Evolutionary conservation across 2,329 filamentous ascomycete genomes (phyloP).

Genomic region (Gaeumannomyces sp.): DNA sequence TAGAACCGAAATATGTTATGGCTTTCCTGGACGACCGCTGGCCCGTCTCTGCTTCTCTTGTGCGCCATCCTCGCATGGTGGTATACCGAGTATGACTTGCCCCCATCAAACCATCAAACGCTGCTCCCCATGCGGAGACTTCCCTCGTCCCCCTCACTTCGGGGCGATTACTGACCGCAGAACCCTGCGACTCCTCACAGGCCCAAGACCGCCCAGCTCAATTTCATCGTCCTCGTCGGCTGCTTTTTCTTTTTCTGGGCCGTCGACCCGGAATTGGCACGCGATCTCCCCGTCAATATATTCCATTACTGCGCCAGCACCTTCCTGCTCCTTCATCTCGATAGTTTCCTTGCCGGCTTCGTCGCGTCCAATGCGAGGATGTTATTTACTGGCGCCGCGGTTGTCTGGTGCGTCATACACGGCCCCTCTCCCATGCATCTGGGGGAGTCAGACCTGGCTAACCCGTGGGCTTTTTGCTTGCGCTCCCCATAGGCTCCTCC

Average conservation of each 20-base stretch:
- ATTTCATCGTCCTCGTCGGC: constrained; percentile 34
- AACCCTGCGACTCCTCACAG: background rate
- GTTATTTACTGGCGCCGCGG: constrained; percentile 46
- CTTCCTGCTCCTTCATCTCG: constrained; percentile 36
- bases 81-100: constrained; percentile 29
- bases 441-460: background rate
- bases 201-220: constrained; percentile 35
- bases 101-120: background rate
- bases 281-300: constrained; percentile 28
- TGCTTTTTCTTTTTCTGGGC: constrained; percentile 35
- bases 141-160: background rate
- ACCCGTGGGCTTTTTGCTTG: constrained; percentile 6
- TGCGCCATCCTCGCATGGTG: constrained; percentile 37
- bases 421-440: background rate
- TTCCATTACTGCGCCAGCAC: constrained; percentile 27
- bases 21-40: constrained; percentile 38
- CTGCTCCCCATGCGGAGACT: background rate
- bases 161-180: background rate
- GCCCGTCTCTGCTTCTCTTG: constrained; percentile 37
- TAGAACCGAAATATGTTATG: constrained; percentile 39
- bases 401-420: constrained; percentile 38
- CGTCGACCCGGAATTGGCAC: constrained; percentile 33
- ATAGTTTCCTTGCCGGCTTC: constrained; percentile 37
- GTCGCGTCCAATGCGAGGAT: constrained; percentile 39
- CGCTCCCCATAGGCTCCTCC: constrained; percentile 58